Evolutionary conservation across 805 yeast genomes (phyloP).

Genomic region (Wickerhamomyces sydowiorum): DNA sequence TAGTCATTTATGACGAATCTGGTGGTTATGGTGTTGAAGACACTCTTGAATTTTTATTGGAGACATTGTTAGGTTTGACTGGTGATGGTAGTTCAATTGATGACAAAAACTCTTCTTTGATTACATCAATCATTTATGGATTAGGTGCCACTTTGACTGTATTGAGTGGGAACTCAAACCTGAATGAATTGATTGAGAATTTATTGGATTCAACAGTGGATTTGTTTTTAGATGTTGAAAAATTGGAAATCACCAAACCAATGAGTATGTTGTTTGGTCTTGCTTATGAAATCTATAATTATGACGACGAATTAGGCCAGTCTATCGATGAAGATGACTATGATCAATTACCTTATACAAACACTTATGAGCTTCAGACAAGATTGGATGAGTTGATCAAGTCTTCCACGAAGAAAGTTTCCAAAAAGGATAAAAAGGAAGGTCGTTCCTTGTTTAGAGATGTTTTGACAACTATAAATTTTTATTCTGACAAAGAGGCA

Average conservation of each 20-base stretch:
- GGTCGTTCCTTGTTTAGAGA: slow-evolving; percentile 57
- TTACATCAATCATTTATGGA: slow-evolving; percentile 18
- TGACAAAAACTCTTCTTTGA: slow-evolving; percentile 3
- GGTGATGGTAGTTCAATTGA: slow-evolving; percentile 6
- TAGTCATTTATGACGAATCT: slow-evolving; percentile 20
- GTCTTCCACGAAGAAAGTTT: slow-evolving; percentile 48
- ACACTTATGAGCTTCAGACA: slow-evolving; percentile 40
- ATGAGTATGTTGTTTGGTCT: slow-evolving; percentile 21
- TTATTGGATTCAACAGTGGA: slow-evolving; percentile 16
- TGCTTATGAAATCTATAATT: slow-evolving; percentile 19
- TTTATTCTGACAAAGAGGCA: slow-evolving; percentile 29
- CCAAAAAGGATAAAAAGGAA: slow-evolving; percentile 59
- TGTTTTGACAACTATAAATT: slow-evolving; percentile 41
- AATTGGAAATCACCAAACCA: slow-evolving; percentile 17
- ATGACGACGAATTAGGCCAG: slow-evolving; percentile 35
- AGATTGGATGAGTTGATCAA: slow-evolving; percentile 38
- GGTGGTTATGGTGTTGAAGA: slow-evolving; percentile 23
- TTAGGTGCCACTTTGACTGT: slow-evolving; percentile 20
- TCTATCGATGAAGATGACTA: slow-evolving; percentile 36
- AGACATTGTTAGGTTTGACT: slow-evolving; percentile 8
- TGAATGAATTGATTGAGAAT: slow-evolving; percentile 17
- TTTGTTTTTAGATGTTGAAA: slow-evolving; percentile 13
- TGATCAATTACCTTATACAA: slow-evolving; percentile 46
- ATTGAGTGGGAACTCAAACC: slow-evolving; percentile 5
- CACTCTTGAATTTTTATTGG: slow-evolving; percentile 12